These are phyloP conservation scores for Colletotrichum sp. DNA, from an alignment of 2,329 filamentous ascomycete genomes.

Conservation along the genomic window DNA sequence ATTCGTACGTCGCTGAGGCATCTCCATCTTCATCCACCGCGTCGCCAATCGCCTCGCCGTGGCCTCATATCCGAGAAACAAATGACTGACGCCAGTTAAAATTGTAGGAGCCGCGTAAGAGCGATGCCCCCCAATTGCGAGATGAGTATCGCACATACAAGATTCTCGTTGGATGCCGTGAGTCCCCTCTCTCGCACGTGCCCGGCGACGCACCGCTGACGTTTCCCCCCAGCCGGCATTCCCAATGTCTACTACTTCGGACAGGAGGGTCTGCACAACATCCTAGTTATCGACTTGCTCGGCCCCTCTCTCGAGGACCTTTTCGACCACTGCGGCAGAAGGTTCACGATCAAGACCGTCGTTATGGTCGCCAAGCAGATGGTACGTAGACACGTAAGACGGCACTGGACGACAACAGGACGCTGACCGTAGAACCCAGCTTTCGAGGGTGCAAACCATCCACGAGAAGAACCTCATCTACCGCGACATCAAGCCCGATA, in stretches of 20 bases:
- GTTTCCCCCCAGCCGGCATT: constrained; percentile 75
- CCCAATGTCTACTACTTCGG: constrained; percentile 99
- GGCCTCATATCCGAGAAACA: neutral
- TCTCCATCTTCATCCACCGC: neutral
- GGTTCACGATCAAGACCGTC: constrained; percentile 96
- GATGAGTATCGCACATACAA: constrained; percentile 99
- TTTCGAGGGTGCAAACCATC: constrained; percentile 90
- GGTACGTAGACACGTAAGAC: constrained; percentile 54
- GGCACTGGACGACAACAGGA: neutral
- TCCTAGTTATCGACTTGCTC: constrained; percentile 95
- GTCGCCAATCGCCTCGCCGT: neutral
- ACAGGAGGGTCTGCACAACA: constrained; percentile 98
- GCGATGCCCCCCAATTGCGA: constrained; percentile 94
- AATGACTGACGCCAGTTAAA: constrained; percentile 6
- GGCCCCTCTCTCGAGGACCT: constrained; percentile 95
- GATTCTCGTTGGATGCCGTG: constrained; percentile 98
- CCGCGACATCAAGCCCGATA: constrained; percentile 98
- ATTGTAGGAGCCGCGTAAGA: constrained; percentile 93
- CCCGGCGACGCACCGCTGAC: constrained; percentile 1
- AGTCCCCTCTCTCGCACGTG: constrained; percentile 50
- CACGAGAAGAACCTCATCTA: constrained; percentile 99
- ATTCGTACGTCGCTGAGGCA: constrained; percentile 71
- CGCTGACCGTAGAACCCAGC: constrained; percentile 46
- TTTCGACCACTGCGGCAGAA: constrained; percentile 95
- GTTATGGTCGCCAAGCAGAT: constrained; percentile 99